A percentile compares a stretch with the other conserved stretches of the same genome.
Evolutionary conservation across 768 basidiomycete species (phyloP).

Genomic region (Termitomyces sp.): DNA sequence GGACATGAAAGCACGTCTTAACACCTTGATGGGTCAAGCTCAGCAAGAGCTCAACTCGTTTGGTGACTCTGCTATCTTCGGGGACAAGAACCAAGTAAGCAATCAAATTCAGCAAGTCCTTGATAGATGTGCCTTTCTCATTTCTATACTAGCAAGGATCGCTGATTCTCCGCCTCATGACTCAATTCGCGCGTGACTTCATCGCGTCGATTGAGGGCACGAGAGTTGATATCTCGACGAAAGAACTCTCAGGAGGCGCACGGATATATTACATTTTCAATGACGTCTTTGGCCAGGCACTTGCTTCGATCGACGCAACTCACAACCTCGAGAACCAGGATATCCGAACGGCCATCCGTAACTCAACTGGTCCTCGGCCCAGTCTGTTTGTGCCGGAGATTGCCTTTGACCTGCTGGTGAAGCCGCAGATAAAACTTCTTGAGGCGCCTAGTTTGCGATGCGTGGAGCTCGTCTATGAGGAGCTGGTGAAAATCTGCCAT

Average conservation of each 20-base stretch:
- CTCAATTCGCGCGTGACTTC: constrained; percentile 96
- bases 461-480: constrained; percentile 97
- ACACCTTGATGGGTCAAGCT: constrained; percentile 98
- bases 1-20: constrained; percentile 98
- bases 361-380: constrained; percentile 95
- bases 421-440: constrained; percentile 95
- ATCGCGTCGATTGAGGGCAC: constrained; percentile 97
- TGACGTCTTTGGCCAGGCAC: constrained; percentile 92
- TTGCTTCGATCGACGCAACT: constrained; percentile 86
- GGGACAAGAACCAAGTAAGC: constrained; percentile 80
- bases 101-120: not conserved
- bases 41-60: constrained; percentile 97
- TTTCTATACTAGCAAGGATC: constrained; percentile 61
- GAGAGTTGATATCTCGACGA: constrained; percentile 93
- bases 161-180: constrained; percentile 93
- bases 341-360: constrained; percentile 96
- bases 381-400: constrained; percentile 96
- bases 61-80: constrained; percentile 88
- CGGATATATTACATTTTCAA: constrained; percentile 99
- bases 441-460: constrained; percentile 94
- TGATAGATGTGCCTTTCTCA: constrained; percentile 5
- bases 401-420: constrained; percentile 94
- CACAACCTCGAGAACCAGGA: constrained; percentile 89
- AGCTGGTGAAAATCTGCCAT: constrained; percentile 98
- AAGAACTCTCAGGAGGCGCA: constrained; percentile 96